These are phyloP conservation scores for Ceratobasidium sp. DNA, from an alignment of 1,284 basidiomycete genomes.

Conservation along the genomic window DNA sequence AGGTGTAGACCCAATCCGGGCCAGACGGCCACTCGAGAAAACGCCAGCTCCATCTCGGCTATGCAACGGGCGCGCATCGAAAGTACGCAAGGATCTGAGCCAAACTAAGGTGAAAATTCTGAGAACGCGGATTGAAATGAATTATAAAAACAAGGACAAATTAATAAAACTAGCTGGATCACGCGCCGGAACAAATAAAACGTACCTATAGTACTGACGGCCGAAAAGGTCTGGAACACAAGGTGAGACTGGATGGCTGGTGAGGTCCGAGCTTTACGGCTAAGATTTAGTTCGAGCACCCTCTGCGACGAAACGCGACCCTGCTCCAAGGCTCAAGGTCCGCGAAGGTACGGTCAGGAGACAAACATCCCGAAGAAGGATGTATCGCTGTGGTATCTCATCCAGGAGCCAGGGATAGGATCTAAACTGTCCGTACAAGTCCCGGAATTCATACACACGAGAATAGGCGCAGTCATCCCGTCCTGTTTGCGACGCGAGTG, in stretches of 20 bases:
- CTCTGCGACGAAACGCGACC: conserved; percentile 1
- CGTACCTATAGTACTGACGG: background rate
- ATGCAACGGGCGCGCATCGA: background rate
- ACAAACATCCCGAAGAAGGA: background rate
- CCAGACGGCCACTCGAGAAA: background rate
- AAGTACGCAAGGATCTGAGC: too few species aligned
- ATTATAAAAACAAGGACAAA: background rate
- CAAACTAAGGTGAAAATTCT: too few species aligned
- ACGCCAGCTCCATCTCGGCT: background rate
- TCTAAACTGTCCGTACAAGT: background rate
- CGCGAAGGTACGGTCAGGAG: background rate
- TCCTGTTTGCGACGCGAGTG: too few species aligned
- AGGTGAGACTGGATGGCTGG: background rate
- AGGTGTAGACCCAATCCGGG: background rate
- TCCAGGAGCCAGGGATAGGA: background rate
- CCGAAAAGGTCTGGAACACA: background rate
- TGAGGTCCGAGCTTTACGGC: background rate
- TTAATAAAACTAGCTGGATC: background rate
- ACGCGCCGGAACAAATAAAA: conserved; percentile 6
- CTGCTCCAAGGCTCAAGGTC: background rate
- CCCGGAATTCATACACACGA: background rate
- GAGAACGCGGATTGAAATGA: background rate
- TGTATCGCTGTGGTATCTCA: background rate
- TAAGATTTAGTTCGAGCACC: background rate
- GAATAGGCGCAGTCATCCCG: background rate